These are phyloP conservation scores for Phytopythium vexans DNA, from an alignment of 352 stramenopile species.

Conservation along the genomic window DNA sequence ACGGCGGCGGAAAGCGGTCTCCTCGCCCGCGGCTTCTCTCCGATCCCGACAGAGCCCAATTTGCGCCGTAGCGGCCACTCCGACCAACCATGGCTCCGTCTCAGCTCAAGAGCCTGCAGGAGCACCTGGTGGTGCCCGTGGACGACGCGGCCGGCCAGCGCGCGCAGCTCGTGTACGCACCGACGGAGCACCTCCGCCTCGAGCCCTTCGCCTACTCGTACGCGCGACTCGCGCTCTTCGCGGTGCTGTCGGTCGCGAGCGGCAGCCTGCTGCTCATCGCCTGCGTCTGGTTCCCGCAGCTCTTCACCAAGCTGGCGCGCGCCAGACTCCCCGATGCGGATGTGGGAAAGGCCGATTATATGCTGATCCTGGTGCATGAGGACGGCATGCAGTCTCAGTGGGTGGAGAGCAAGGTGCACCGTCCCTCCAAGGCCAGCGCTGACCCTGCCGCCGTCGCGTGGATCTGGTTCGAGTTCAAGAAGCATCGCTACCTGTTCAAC, in stretches of 20 bases:
- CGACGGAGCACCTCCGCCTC: constrained; percentile 33
- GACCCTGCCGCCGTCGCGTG: constrained; percentile 13
- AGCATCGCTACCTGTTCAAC: constrained; percentile 63
- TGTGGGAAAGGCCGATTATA: constrained; percentile 35
- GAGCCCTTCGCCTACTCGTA: constrained; percentile 35
- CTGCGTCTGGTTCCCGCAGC: constrained; percentile 57
- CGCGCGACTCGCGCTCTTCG: constrained; percentile 30
- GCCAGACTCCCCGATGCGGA: constrained; percentile 14
- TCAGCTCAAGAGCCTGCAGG: constrained; percentile 15
- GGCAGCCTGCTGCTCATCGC: constrained; percentile 29
- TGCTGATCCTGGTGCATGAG: constrained; percentile 40
- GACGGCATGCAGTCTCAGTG: constrained; percentile 36
- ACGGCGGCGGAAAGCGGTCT: no score
- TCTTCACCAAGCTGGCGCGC: constrained; percentile 57
- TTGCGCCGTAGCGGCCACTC: not conserved
- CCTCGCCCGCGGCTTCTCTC: no score
- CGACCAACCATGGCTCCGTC: not conserved
- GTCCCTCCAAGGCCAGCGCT: constrained; percentile 2
- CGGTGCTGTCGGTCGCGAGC: constrained; percentile 20
- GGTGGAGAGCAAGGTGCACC: constrained; percentile 35
- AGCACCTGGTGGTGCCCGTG: constrained; percentile 45
- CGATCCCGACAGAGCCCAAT: not conserved
- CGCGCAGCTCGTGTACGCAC: constrained; percentile 36
- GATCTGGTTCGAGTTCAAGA: constrained; percentile 74
- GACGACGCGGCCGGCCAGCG: constrained; percentile 33